phyloP scores from a whole-genome alignment of 2,329 filamentous ascomycete genomes.

The Apiospora rasikravindrae region DNA sequence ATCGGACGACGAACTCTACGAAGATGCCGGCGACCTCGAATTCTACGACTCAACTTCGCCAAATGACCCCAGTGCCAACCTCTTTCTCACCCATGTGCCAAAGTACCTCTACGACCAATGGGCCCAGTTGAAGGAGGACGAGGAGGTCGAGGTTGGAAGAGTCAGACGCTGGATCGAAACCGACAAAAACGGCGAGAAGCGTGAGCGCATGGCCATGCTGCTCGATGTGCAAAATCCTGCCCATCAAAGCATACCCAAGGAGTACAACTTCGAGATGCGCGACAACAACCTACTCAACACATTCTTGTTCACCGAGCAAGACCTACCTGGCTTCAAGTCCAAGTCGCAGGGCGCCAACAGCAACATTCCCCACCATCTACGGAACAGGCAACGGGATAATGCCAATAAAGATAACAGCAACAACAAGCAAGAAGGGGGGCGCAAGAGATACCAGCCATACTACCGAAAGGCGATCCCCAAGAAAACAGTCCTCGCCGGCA shows the following conservation, averaged over 20 bases:
- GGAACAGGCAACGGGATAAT: conserved; percentile 43
- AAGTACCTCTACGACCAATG: conserved; percentile 83
- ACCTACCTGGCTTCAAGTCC: conserved; percentile 77
- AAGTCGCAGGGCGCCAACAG: conserved; percentile 63
- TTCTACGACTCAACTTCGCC: conserved; percentile 55
- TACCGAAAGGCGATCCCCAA: conserved; percentile 78
- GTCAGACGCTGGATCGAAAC: conserved; percentile 64
- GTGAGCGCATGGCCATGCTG: conserved; percentile 66
- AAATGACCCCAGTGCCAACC: conserved; percentile 47
- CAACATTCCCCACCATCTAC: conserved; percentile 63
- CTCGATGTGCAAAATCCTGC: conserved; percentile 67
- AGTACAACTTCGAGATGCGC: conserved; percentile 80
- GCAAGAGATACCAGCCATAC: conserved; percentile 61
- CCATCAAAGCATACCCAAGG: conserved; percentile 80
- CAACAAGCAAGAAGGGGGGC: conserved; percentile 48
- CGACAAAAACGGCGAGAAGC: conserved; percentile 55
- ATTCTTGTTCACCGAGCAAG: conserved; percentile 91
- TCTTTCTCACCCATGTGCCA: conserved; percentile 80
- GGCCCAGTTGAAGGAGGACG: conserved; percentile 76
- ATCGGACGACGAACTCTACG: conserved; percentile 72
- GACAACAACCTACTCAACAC: conserved; percentile 76
- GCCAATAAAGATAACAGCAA: conserved; percentile 39
- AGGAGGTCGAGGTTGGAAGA: conserved; percentile 81
- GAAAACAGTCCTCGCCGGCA: conserved; percentile 76
- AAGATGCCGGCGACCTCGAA: conserved; percentile 61